phyloP scores from a whole-genome alignment of 257 asterid species.

The Nicotiana tomentosiformis region DNA sequence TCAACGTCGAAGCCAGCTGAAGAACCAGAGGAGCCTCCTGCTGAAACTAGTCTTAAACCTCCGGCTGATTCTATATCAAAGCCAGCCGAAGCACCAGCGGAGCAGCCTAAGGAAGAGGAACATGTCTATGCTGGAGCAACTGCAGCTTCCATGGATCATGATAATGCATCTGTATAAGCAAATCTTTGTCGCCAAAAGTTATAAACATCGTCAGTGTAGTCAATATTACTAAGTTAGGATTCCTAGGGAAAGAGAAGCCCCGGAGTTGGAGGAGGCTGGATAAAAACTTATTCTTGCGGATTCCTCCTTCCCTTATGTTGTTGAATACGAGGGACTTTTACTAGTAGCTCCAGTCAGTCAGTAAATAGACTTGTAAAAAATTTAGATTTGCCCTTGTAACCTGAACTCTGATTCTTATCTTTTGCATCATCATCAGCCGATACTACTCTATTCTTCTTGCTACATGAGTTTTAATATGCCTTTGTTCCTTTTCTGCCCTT shows the following conservation, averaged over 20 bases:
- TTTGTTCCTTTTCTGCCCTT: no score
- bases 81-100: constrained; percentile 15
- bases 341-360: background rate
- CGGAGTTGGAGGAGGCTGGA: background rate
- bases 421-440: background rate
- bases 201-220: background rate
- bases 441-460: background rate
- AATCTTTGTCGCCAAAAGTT: background rate
- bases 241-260: background rate
- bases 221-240: background rate
- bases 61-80: constrained; percentile 2
- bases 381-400: background rate
- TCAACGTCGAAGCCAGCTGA: background rate
- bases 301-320: background rate
- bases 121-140: constrained; percentile 15
- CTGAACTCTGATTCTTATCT: background rate
- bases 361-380: background rate
- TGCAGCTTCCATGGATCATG: background rate
- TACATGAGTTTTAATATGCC: background rate
- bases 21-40: background rate
- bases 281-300: background rate
- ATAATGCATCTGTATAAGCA: background rate
- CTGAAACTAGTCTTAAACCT: background rate
- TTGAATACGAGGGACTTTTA: background rate
- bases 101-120: constrained; percentile 27